Evolutionary conservation across 352 stramenopile species (phyloP), one percentile per base, ranked within the genome.

Genomic region (Blastocystis sp.): DNA sequence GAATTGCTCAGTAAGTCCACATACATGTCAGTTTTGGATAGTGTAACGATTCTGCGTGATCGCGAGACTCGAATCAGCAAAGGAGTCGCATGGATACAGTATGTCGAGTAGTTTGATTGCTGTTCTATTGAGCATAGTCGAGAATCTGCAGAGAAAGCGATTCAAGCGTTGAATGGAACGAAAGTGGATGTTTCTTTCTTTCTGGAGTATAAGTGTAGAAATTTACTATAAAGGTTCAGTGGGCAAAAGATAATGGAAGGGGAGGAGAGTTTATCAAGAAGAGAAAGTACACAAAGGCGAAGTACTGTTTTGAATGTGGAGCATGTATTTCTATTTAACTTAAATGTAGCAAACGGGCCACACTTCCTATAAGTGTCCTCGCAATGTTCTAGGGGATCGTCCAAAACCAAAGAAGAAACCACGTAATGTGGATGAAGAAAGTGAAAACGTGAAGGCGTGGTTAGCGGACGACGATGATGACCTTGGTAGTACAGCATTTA

Each of bases 31-130:
- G n/a, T 88, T 15, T 76, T 53, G 8, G 11, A 1, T 66, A 88
- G 77, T 69, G 75, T 90, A 56, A 93, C 94, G 70, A 92, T 95
- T 23, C 87, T 95, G 76, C 92, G 93, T 0, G 93, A 95, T 77
- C 93, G 93, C 73, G 84, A 93, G 90, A 95, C 92, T 18, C 92
- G 93, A 20, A 91, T 92, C 45, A 94, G 92, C 90, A 92, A 92
- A 18, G 93, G 93, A 34, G 93, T 96, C 18, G 93, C 93, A 20
- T 96, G 95, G 70, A 92, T 96, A 79, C 93, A 96, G 90, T 96
- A 95, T 90, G 93, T 93, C 5, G 90, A 91, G n/a, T 82, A 90
- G 15, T 91, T 93, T 6, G 92, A 95, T 64, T 94, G 93, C 66
- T 56, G 11, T 11, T 76, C 13, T 41, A 23, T 59, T 79, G 13